Evolutionary conservation across 202 grass and related monocot species (phyloP).

Genomic region (Thinopyrum obtusiflorum): DNA sequence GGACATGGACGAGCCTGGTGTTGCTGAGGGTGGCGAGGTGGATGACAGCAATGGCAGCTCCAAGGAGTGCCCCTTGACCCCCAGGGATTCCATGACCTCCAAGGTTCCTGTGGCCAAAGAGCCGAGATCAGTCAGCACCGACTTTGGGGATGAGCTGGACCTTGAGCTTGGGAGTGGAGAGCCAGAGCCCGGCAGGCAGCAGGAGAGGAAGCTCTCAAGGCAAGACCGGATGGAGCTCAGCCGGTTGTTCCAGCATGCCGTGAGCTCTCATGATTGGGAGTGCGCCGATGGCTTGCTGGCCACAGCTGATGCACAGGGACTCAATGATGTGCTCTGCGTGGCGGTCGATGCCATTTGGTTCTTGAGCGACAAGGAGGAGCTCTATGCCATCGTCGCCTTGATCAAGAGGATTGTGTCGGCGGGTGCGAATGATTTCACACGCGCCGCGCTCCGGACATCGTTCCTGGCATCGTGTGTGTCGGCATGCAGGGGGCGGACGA

Average conservation of each 20-base stretch:
- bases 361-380: conserved; percentile 65
- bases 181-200: conserved; percentile 48
- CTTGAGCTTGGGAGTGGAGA: conserved; percentile 39
- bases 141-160: conserved; percentile 62
- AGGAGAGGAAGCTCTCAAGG: conserved; percentile 70
- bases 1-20: conserved; percentile 55
- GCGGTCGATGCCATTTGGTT: conserved; percentile 94
- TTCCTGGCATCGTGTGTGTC: conserved; percentile 93
- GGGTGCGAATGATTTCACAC: conserved; percentile 85
- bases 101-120: conserved; percentile 54
- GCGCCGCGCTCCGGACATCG: conserved; percentile 74
- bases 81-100: conserved; percentile 40
- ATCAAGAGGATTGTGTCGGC: conserved; percentile 77
- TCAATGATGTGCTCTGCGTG: conserved; percentile 85
- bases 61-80: conserved; percentile 46
- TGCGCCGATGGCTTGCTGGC: conserved; percentile 54
- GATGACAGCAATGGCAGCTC: conserved; percentile 50
- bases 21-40: conserved; percentile 15
- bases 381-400: conserved; percentile 57
- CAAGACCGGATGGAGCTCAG: conserved; percentile 78
- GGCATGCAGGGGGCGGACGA: conserved; percentile 69
- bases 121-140: conserved; percentile 57
- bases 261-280: conserved; percentile 72
- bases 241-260: conserved; percentile 63
- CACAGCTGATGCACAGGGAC: conserved; percentile 63